These are phyloP conservation scores for Silene noctiflora DNA, from an alignment of 179 eudicot genomes.

Conservation along the genomic window DNA sequence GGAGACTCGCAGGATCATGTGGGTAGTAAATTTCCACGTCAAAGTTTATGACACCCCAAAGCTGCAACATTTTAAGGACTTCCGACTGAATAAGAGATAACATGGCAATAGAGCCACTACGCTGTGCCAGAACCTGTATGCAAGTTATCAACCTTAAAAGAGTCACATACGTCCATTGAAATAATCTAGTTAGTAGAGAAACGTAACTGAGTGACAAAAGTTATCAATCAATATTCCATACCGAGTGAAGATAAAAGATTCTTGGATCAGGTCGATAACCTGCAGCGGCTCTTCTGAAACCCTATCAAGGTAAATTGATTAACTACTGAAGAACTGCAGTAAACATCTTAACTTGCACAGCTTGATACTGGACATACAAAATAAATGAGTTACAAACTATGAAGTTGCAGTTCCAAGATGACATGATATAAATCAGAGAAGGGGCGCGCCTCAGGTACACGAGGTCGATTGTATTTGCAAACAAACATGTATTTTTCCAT, in stretches of 20 bases:
- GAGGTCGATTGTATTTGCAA: too few species aligned
- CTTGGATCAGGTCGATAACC: conserved; percentile 51
- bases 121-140: conserved; percentile 76
- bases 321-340: conserved; percentile 11
- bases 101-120: conserved; percentile 71
- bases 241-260: conserved; percentile 87
- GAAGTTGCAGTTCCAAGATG: background rate
- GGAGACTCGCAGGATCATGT: conserved; percentile 56
- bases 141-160: background rate
- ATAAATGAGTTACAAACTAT: background rate
- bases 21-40: conserved; percentile 84
- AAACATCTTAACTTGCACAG: background rate
- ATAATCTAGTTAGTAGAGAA: background rate
- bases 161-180: conserved; percentile 4
- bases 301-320: conserved; percentile 41
- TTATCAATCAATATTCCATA: conserved; percentile 37
- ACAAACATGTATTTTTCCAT: too few species aligned
- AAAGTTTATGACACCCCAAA: conserved; percentile 65
- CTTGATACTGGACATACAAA: background rate
- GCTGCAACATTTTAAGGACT: conserved; percentile 69
- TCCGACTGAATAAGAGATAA: conserved; percentile 76
- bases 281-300: conserved; percentile 58
- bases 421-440: background rate
- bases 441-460: too few species aligned
- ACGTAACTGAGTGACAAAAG: background rate